Base-by-base conservation (phyloP, 2,329 filamentous ascomycete genomes). In the Penicillium nordicum region DNA sequence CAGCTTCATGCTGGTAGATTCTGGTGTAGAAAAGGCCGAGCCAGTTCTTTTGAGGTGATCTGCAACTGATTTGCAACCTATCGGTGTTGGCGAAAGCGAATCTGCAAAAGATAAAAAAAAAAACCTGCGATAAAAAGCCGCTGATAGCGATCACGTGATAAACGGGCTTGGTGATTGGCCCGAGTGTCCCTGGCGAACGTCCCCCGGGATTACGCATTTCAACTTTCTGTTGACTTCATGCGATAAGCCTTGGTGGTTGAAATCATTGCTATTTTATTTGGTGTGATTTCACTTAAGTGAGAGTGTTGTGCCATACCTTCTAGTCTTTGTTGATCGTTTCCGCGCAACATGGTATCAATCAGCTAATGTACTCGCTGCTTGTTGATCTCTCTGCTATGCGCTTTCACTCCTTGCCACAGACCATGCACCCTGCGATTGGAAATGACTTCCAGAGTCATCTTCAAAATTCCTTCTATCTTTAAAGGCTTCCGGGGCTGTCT, bases 1-100 rank as follows among this genome's bases (percentile, higher is more conserved):
- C 62, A 80, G 71, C 70, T 79, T 79, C 78, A 80, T 55, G n/a
- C 14, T 80, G 46, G 59, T 65, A 49, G 57, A 53, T 37, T 16
- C 16, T 80, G 44, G 58, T 63, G 53, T 57, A 52, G 25, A 40
- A n/a, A 51, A 55, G 47, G 57, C 25, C n/a, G 34, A 58, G 36
- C 50, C 53, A 54, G 38, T 27, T 43, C 42, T 18, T 45, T 42
- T 55, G 32, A 43, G 58, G 44, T 53, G 53, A 50, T 49, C 30
- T 34, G 46, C 55, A 56, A 57, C 49, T 32, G 44, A 27, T 51
- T 51, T 45, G 49, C 29, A 34, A 51, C 21, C 16, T 51, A 51
- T 51, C 49, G 8, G 38, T 43, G 45, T 50, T 46, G 46, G 46
- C 52, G 38, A 41, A 41, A 50, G 32, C 38, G 29, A 37, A 43